Percentiles rank a stretch among this genome's conserved stretches.
Evolutionary conservation across 345 rosid genomes (phyloP).

Genomic region (Citropsis articulata): DNA sequence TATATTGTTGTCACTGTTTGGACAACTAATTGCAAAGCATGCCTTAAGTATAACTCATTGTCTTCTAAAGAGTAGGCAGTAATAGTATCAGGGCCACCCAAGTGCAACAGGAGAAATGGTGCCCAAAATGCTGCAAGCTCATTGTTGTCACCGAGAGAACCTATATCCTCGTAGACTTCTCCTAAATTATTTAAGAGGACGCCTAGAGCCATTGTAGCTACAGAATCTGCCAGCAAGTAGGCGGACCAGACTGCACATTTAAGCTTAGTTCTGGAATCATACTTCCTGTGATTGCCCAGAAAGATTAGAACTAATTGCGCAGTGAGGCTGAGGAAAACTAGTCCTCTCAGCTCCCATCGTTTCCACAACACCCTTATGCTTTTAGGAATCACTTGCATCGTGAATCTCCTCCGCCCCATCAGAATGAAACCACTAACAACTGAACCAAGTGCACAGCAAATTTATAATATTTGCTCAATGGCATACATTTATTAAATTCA

Average conservation of each 20-base stretch:
- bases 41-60: conserved; percentile 11
- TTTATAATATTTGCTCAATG: too few species aligned
- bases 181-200: conserved; percentile 4
- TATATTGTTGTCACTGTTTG: background rate
- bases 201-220: conserved; percentile 10
- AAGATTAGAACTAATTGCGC: background rate
- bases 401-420: background rate
- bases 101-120: conserved; percentile 9
- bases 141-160: background rate
- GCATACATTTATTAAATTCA: background rate
- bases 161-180: background rate
- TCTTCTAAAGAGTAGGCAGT: conserved; percentile 22
- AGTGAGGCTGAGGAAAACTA: background rate
- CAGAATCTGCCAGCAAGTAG: conserved; percentile 14
- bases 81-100: conserved; percentile 15
- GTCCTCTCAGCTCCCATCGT: background rate
- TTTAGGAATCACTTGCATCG: background rate
- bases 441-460: background rate
- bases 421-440: conserved; percentile 6
- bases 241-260: conserved; percentile 9
- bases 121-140: conserved; percentile 16
- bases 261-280: background rate
- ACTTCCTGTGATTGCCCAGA: conserved; percentile 7
- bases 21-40: background rate
- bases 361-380: background rate